A percentile compares a stretch with the other conserved stretches of the same genome.
Evolutionary conservation across 108 stramenopile species (phyloP).

Genomic region (Nitzschia sp.): DNA sequence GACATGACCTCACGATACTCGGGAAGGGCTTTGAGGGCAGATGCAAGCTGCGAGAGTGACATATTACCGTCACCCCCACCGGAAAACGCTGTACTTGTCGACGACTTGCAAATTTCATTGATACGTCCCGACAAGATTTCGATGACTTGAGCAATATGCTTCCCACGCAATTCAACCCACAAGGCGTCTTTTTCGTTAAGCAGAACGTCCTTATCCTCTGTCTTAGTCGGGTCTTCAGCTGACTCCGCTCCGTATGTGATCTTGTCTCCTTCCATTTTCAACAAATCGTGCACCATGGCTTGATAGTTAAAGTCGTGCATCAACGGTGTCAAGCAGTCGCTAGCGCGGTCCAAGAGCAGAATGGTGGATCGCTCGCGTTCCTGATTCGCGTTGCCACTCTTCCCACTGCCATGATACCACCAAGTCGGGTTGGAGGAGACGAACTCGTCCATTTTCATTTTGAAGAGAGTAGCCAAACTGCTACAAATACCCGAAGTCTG

Average conservation of each 20-base stretch:
- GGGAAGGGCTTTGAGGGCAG: conserved; percentile 89
- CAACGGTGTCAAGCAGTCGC: conserved; percentile 92
- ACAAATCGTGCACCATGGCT: conserved; percentile 95
- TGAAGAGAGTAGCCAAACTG: conserved; percentile 79
- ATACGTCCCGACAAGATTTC: conserved; percentile 74
- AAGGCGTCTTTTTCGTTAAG: conserved; percentile 94
- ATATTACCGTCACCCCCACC: conserved; percentile 50
- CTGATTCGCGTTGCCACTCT: conserved; percentile 43
- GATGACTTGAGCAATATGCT: conserved; percentile 96
- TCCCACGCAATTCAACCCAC: conserved; percentile 94
- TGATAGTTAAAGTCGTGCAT: conserved; percentile 99
- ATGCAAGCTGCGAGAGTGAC: conserved; percentile 86
- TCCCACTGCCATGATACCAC: conserved; percentile 90
- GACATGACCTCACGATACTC: conserved; percentile 94
- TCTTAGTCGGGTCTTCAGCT: conserved; percentile 40
- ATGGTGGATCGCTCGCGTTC: conserved; percentile 85
- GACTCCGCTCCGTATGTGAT: conserved; percentile 74
- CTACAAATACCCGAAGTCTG: conserved; percentile 54
- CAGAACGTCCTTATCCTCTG: conserved; percentile 75
- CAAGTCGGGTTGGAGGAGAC: conserved; percentile 69
- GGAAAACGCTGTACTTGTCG: conserved; percentile 24
- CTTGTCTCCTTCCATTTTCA: conserved; percentile 83
- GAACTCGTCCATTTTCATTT: conserved; percentile 85
- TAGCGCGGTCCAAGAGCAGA: conserved; percentile 89
- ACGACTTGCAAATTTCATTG: conserved; percentile 75